phyloP scores from a whole-genome alignment of 2,329 filamentous ascomycete species.

The Zalaria obscura region DNA sequence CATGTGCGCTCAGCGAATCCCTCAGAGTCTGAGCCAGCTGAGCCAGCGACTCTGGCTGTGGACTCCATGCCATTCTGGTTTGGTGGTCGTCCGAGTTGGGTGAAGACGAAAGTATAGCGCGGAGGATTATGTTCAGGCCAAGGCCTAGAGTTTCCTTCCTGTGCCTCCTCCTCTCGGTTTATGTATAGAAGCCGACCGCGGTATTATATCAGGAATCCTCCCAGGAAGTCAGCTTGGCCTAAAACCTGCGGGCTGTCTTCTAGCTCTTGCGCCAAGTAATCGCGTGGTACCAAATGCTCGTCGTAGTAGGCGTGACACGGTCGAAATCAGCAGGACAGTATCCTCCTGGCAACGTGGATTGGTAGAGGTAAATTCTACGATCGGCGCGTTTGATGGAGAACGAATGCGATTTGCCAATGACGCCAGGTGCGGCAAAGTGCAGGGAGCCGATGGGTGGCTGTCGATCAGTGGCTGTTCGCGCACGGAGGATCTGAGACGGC shows the following conservation, averaged over 20 bases:
- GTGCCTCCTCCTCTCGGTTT: no score
- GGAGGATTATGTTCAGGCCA: no score
- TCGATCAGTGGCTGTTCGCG: background rate
- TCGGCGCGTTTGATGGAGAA: background rate
- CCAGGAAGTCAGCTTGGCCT: no score
- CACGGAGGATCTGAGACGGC: background rate
- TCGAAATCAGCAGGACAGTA: background rate
- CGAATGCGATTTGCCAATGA: background rate
- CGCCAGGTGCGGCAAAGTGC: background rate
- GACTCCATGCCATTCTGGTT: slow-evolving; percentile 76
- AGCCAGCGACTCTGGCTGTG: slow-evolving; percentile 69
- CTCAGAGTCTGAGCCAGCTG: slow-evolving; percentile 81
- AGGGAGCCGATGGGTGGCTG: background rate
- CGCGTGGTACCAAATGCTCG: background rate
- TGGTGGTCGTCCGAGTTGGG: background rate
- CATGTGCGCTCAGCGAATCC: slow-evolving; percentile 78
- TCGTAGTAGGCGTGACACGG: background rate
- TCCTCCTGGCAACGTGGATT: no score
- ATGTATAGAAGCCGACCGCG: no score
- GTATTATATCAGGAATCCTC: no score
- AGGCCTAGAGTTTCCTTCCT: no score
- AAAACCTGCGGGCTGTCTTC: no score
- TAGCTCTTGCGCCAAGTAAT: background rate
- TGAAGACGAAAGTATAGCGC: no score
- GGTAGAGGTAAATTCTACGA: no score